Base-by-base conservation (phyloP, 495 filamentous ascomycete species). In the Trypethelium eluteriae region DNA sequence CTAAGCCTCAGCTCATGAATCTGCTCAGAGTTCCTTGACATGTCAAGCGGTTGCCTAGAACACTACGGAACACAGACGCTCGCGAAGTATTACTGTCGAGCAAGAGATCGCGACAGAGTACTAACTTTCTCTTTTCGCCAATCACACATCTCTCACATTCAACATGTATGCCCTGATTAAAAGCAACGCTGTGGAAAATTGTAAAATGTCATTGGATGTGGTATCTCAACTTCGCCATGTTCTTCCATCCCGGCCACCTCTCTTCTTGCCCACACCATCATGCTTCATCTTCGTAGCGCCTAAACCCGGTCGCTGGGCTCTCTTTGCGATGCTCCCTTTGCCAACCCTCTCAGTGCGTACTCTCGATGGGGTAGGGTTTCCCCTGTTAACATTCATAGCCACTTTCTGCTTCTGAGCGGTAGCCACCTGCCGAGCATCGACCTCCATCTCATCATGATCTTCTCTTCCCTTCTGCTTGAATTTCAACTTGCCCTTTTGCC, bases 401-500 rank as follows among this genome's bases (percentile, higher is more conserved):
- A 36, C 7, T 36, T 62, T 62, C 62, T 59, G 62, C 62, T 59
- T 67, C 62, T 49, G 38, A 18, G 64, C 69, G 39, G 34, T 44
- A 41, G 66, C 68, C 44, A 83, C 71, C 39, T 84, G 82, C 64
- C 81, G 85, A 66, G 86, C 86, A 71, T 90, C 89, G 34, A 88
- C 79, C 32, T 90, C 88, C 83, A 91, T 92, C 44, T 84, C 84
- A n/a, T 87, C 85, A 32, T 83, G 80, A 44, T 82, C 84, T 16
- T 85, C 84, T 35, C 83, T 80, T 64, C 82, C 83, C 64, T 82
- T 81, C 71, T 84, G 83, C 71, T 83, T 86, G 79, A 96, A 96
- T 82, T 95, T 97, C 66, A 98, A 77, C 77, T 89, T 88, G 25
- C 94, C 92, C 64, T 88, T 85, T 70, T 89, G 87, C 32, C 95